phyloP scores from a whole-genome alignment of 441 rosid genomes.

The Raphanus hybrid region DNA sequence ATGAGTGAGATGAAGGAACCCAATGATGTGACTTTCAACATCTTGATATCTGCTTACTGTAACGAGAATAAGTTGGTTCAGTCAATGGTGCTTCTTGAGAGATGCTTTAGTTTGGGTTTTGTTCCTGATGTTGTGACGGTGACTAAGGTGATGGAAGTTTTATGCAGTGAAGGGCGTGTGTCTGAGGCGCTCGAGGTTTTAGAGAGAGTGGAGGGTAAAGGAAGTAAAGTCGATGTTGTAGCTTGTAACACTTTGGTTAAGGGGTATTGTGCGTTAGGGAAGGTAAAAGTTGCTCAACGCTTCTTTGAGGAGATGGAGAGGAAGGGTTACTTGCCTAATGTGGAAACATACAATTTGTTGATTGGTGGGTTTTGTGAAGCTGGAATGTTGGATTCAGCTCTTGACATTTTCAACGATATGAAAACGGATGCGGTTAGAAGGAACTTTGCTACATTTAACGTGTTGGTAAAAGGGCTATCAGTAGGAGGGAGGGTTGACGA shows the following conservation, averaged over 20 bases:
- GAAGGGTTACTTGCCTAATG: conserved; percentile 81
- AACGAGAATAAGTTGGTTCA: conserved; percentile 71
- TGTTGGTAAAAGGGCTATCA: conserved; percentile 61
- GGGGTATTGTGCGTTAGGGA: conserved; percentile 69
- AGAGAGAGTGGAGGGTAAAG: conserved; percentile 75
- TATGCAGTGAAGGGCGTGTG: conserved; percentile 67
- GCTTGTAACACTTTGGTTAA: conserved; percentile 75
- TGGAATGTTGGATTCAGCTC: conserved; percentile 68
- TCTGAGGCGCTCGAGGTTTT: conserved; percentile 68
- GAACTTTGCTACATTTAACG: conserved; percentile 66
- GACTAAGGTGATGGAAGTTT: conserved; percentile 70
- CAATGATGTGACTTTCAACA: conserved; percentile 72
- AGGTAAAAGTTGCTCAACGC: conserved; percentile 58
- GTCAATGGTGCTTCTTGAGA: conserved; percentile 75
- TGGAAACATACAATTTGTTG: conserved; percentile 65
- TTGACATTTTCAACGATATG: conserved; percentile 78
- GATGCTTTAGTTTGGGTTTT: conserved; percentile 65
- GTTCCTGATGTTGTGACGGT: conserved; percentile 73
- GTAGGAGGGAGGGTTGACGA: conserved; percentile 60
- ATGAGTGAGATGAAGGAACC: conserved; percentile 76
- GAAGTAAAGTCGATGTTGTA: conserved; percentile 65
- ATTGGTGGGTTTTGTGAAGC: conserved; percentile 66
- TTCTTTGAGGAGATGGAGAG: conserved; percentile 81
- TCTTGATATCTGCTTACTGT: conserved; percentile 78
- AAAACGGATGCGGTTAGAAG: conserved; percentile 70